phyloP scores from a whole-genome alignment of 129 eudicot species.

The Helichrysum umbraculigerum region DNA sequence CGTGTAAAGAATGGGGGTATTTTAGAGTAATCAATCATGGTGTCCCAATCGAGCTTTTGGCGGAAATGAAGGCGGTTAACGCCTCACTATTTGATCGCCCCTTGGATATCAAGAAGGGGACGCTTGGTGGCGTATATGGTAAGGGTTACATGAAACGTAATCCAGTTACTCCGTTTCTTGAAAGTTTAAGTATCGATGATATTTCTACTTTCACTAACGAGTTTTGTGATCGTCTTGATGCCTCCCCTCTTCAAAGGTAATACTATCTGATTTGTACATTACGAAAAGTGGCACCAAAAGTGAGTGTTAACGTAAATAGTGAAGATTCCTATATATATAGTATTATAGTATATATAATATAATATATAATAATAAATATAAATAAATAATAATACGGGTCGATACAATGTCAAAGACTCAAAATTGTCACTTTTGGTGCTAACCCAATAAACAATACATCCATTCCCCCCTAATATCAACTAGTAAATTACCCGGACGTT shows the following conservation, averaged over 20 bases:
- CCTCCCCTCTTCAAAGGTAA: neutral
- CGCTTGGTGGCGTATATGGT: constrained; percentile 26
- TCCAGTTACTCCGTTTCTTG: neutral
- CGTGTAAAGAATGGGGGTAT: constrained; percentile 56
- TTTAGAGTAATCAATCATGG: constrained; percentile 58
- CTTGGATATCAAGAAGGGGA: constrained; percentile 41
- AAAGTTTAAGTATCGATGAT: neutral
- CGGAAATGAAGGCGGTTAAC: constrained; percentile 47
- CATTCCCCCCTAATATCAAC: no score
- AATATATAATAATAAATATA: no score
- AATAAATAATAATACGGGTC: no score
- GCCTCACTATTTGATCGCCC: constrained; percentile 47
- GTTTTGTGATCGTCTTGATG: constrained; percentile 3
- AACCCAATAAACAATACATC: no score
- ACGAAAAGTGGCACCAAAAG: no score
- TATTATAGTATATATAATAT: no score
- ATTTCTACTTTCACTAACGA: neutral
- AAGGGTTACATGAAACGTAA: constrained; percentile 49
- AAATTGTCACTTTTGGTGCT: no score
- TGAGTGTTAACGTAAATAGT: no score
- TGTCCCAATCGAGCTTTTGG: constrained; percentile 42
- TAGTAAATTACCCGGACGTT: no score
- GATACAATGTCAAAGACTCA: no score
- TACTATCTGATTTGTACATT: neutral
- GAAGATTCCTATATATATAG: no score